These are phyloP conservation scores for Krasilnikovozyma curviuscula DNA, from an alignment of 768 basidiomycete species.

Conservation along the genomic window DNA sequence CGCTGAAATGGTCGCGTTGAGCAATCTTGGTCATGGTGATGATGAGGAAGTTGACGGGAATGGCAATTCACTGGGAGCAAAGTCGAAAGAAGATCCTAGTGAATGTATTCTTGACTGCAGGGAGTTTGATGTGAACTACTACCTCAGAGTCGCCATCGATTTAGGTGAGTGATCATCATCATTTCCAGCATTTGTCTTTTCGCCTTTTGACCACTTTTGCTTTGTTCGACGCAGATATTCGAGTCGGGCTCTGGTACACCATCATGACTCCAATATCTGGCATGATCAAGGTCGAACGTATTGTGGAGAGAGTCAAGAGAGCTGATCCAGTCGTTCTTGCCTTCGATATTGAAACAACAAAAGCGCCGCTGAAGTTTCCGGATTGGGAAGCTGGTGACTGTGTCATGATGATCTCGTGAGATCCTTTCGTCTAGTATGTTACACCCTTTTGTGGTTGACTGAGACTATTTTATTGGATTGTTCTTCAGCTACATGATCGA, in stretches of 20 bases:
- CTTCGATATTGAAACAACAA: slow-evolving; percentile 95
- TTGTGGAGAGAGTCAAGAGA: slow-evolving; percentile 80
- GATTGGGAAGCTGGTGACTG: slow-evolving; percentile 89
- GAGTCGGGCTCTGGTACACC: slow-evolving; percentile 94
- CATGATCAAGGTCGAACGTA: slow-evolving; percentile 47
- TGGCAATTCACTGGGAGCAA: slow-evolving; percentile 33
- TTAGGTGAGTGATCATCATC: slow-evolving; percentile 33
- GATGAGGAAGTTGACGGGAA: slow-evolving; percentile 35
- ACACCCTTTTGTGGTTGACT: not conserved
- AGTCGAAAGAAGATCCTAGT: slow-evolving; percentile 45
- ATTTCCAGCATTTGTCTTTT: not conserved
- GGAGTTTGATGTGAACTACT: slow-evolving; percentile 94
- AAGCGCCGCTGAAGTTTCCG: slow-evolving; percentile 98
- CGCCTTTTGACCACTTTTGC: not conserved
- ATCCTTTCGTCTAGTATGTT: not conserved
- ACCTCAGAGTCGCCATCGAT: slow-evolving; percentile 97
- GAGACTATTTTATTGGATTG: too few species aligned
- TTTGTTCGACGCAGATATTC: slow-evolving; percentile 40
- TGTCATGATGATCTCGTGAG: slow-evolving; percentile 93
- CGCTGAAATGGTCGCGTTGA: slow-evolving; percentile 67
- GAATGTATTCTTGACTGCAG: slow-evolving; percentile 85
- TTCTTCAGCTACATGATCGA: too few species aligned
- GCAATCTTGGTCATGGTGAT: slow-evolving; percentile 35
- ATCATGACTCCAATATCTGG: slow-evolving; percentile 69
- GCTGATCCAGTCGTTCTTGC: slow-evolving; percentile 99